Evolutionary conservation across 2,329 filamentous ascomycete species (phyloP).

Genomic region (Monosporascus sp.): DNA sequence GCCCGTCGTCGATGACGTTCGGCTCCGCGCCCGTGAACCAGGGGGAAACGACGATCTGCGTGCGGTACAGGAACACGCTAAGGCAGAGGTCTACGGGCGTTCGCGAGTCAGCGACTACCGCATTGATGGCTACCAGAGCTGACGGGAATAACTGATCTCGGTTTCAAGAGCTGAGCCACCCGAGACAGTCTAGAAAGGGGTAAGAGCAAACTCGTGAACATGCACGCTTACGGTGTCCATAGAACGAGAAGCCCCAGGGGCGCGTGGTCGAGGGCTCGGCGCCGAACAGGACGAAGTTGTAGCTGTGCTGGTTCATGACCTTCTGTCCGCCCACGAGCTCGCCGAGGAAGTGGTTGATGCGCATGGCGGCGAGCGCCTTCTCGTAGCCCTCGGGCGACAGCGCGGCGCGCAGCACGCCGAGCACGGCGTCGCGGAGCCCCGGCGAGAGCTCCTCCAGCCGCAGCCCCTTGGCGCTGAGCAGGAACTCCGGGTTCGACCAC

Average conservation of each 20-base stretch:
- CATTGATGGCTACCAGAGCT: too few species aligned
- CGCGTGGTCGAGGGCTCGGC: conserved; percentile 42
- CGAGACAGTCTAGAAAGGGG: too few species aligned
- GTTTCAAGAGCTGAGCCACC: too few species aligned
- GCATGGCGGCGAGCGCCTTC: conserved; percentile 65
- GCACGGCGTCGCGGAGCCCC: conserved; percentile 40
- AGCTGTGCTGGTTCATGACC: conserved; percentile 69
- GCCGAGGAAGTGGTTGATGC: conserved; percentile 70
- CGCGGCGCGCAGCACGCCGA: conserved; percentile 50
- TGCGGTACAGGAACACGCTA: conserved; percentile 59
- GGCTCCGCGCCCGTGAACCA: conserved; percentile 80
- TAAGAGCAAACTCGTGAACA: too few species aligned
- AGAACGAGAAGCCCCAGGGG: conserved; percentile 70
- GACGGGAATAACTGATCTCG: too few species aligned
- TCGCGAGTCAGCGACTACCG: too few species aligned
- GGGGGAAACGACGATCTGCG: conserved; percentile 63
- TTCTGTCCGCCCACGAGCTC: conserved; percentile 55
- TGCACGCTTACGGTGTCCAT: conserved; percentile 54
- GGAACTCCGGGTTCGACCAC: conserved; percentile 67
- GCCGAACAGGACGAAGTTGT: conserved; percentile 71
- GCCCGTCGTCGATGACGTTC: conserved; percentile 64
- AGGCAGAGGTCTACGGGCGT: conserved; percentile 53
- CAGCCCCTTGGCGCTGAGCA: conserved; percentile 62
- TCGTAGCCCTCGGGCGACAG: conserved; percentile 66
- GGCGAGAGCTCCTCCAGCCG: conserved; percentile 56